Percentiles rank a stretch among this genome's conserved stretches.
phyloP scores from a whole-genome alignment of 345 rosid genomes.

The Brassica napus region DNA sequence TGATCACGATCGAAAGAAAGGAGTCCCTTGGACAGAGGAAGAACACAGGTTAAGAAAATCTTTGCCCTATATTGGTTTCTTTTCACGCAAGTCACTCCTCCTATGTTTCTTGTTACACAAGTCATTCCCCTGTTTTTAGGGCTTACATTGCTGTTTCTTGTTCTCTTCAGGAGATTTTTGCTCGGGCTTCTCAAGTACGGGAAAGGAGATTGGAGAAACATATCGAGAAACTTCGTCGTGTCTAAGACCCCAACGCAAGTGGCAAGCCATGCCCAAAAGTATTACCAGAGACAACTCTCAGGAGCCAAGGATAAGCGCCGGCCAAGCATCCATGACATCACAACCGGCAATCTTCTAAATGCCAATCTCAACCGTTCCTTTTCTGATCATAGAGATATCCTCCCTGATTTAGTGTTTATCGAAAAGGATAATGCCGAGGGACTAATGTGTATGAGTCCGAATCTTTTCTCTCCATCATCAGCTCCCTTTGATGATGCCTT shows the following conservation, averaged over 20 bases:
- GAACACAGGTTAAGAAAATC: conserved; percentile 70
- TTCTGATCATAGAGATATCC: conserved; percentile 29
- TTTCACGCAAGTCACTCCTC: neutral
- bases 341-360: conserved; percentile 57
- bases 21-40: conserved; percentile 98
- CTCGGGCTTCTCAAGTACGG: conserved; percentile 85
- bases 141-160: conserved; percentile 16
- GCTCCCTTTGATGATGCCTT: conserved; percentile 22
- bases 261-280: conserved; percentile 98
- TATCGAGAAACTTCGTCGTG: conserved; percentile 76
- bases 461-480: conserved; percentile 30
- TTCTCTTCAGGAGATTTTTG: conserved; percentile 63
- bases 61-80: neutral
- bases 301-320: conserved; percentile 84
- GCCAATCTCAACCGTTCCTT: conserved; percentile 48
- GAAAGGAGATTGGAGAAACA: conserved; percentile 98
- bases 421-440: conserved; percentile 25
- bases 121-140: conserved; percentile 24
- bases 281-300: conserved; percentile 83
- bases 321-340: conserved; percentile 95
- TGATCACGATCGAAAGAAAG: conserved; percentile 89
- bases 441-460: conserved; percentile 11
- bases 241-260: conserved; percentile 97
- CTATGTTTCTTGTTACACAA: conserved; percentile 24
- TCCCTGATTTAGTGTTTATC: conserved; percentile 33